These are phyloP conservation scores for Aspergillus felis DNA, from an alignment of 2,329 filamentous ascomycete species.

Conservation along the genomic window DNA sequence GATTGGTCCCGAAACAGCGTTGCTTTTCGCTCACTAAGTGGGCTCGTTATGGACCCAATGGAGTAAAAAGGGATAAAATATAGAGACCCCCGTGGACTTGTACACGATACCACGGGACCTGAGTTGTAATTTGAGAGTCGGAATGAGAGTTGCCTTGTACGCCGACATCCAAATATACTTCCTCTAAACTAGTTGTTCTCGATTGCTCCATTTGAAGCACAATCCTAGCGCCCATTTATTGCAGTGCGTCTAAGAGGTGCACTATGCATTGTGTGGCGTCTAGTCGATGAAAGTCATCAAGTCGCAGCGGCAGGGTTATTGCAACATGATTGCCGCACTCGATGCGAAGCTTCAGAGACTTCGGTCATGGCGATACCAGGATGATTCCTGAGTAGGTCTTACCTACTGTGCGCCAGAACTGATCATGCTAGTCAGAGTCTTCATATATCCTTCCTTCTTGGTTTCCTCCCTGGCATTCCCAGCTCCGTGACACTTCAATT, in stretches of 20 bases:
- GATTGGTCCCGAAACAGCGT: neutral
- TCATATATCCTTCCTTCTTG: neutral
- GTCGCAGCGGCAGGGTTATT: neutral
- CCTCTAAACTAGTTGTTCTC: neutral
- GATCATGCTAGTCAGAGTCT: neutral
- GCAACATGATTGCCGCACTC: neutral
- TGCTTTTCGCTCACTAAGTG: neutral
- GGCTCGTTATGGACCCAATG: neutral
- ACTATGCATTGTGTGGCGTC: neutral
- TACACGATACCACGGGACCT: neutral
- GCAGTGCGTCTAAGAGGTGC: neutral
- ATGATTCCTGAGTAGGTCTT: slow-evolving; percentile 1
- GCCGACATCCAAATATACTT: neutral
- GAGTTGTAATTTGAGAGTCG: neutral
- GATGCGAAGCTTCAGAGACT: neutral
- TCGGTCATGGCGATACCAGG: neutral
- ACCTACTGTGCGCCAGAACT: neutral
- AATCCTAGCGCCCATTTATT: neutral
- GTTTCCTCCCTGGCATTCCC: neutral
- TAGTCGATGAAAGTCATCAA: neutral
- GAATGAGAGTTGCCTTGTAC: neutral
- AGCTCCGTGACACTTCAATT: neutral
- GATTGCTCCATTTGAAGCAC: neutral
- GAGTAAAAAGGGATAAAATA: neutral
- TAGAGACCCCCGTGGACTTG: neutral